These are phyloP conservation scores for Candida dajiaensis DNA, from an alignment of 805 yeast species.

Conservation along the genomic window DNA sequence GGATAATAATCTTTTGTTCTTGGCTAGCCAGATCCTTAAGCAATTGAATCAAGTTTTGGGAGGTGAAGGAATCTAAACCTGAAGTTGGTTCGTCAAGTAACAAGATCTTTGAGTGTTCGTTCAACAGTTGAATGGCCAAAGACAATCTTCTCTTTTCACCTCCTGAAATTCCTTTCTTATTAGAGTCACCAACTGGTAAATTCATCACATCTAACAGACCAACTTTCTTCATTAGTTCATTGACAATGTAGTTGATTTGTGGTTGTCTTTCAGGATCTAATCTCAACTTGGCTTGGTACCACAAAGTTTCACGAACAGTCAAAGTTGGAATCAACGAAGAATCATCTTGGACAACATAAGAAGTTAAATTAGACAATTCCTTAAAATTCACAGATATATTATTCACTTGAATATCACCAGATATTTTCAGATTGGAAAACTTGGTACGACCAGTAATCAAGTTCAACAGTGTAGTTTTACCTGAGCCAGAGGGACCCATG, in stretches of 20 bases:
- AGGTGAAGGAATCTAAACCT: constrained; percentile 78
- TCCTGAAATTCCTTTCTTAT: constrained; percentile 62
- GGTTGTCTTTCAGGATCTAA: constrained; percentile 39
- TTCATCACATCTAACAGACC: constrained; percentile 44
- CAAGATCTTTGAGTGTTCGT: constrained; percentile 57
- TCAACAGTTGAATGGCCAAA: constrained; percentile 71
- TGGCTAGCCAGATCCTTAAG: constrained; percentile 46
- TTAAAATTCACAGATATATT: constrained; percentile 28
- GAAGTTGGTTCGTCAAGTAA: constrained; percentile 87
- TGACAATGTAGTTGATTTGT: constrained; percentile 43
- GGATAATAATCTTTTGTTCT: constrained; percentile 60
- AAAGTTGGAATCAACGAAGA: constrained; percentile 61
- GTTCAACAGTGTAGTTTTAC: constrained; percentile 65
- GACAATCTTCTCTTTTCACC: constrained; percentile 82
- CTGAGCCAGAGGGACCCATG: constrained; percentile 81
- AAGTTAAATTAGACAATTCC: constrained; percentile 37
- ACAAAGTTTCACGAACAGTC: constrained; percentile 73
- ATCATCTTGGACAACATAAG: constrained; percentile 81
- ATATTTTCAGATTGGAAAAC: constrained; percentile 19
- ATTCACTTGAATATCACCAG: constrained; percentile 44
- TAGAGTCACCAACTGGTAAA: constrained; percentile 46
- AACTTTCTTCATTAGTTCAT: constrained; percentile 52
- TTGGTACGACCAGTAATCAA: constrained; percentile 50
- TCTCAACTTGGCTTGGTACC: constrained; percentile 65
- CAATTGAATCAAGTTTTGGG: constrained; percentile 58